Evolutionary conservation across 225 moss, liverwort and hornwort species (phyloP), one percentile per base, ranked within the genome.

Genomic region (Neckera pumila): DNA sequence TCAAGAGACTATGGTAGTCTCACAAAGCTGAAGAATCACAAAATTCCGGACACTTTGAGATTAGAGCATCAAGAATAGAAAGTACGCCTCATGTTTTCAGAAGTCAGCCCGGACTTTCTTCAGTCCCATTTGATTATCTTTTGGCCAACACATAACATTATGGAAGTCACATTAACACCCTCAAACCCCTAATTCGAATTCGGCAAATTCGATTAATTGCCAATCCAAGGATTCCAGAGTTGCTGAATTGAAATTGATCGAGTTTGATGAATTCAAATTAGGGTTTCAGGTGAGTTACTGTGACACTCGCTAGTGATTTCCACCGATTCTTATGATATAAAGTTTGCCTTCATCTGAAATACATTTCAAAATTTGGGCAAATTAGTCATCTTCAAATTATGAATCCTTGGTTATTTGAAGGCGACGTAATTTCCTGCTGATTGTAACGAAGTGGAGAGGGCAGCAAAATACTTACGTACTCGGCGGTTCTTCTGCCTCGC

Each of bases 401-500:
- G 11, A 84, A 57, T 58, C 84, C 58, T 42, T 71, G 22, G 15
- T 21, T 31, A 31, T 33, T 17, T 58, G 22, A 31, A 42, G 42
- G 54, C 38, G 27, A 54, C 30, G 25, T 49, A 17, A 30, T 38
- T 40, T 67, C 33, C 69, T 38, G 30, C 54, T 77, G 45, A 77
- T 18, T 79, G 47, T 53, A 80, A 59, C 28, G 49, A 89, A 77
- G 76, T 34, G 70, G 59, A 87, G 72, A 84, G 73, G 79, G 79
- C 76, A 67, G 47, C 65, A 27, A 38, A 75, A 58, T 53, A 91
- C 95, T 89, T 86, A 97, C 96, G 93, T 49, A 96, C 75, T 47
- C 96, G 95, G 36, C 98, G 95, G 54, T 90, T 91, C 89, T 95
- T 94, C 49, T 92, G 90, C 84, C 94, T 95, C 19, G 98, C 96